Conservation (phyloP, 2,329 filamentous ascomycete genomes). For the Phialophora chinensis region DNA sequence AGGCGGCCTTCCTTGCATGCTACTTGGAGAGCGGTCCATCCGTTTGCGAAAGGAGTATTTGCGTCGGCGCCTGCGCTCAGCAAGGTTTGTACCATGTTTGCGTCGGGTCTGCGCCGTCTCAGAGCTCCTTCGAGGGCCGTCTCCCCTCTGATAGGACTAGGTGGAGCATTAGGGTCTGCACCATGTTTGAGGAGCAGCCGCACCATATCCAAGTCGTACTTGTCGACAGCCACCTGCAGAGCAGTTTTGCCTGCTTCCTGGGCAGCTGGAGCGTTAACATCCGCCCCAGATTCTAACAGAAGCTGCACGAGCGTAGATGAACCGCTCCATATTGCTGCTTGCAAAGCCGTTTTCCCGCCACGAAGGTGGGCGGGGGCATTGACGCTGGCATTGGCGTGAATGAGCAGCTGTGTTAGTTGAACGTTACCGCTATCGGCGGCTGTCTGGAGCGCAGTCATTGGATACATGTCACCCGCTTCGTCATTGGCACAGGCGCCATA, state of each 20-base stretch:
- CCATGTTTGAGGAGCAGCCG: conserved; percentile 4
- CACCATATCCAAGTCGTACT: neutral
- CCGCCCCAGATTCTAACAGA: neutral
- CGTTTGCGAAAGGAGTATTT: neutral
- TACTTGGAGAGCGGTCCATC: neutral
- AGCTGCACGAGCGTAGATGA: neutral
- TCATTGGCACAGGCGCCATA: neutral
- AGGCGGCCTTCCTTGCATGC: neutral
- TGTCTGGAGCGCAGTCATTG: neutral
- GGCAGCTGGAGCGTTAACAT: neutral
- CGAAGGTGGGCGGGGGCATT: neutral
- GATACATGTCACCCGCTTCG: neutral
- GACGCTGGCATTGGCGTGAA: neutral
- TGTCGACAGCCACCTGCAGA: neutral
- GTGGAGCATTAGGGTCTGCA: conserved; percentile 7
- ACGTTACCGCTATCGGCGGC: neutral
- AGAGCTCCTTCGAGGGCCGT: neutral
- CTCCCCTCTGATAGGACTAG: neutral
- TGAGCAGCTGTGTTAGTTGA: neutral
- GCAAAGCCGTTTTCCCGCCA: neutral
- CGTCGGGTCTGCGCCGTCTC: neutral
- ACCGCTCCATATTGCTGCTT: neutral
- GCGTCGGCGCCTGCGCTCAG: neutral
- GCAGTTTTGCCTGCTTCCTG: neutral
- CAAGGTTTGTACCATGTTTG: neutral